Evolutionary conservation across 176 grass and related monocot species (phyloP), one percentile per base, ranked within the genome.

Genomic region (Aegilops bicornis): DNA sequence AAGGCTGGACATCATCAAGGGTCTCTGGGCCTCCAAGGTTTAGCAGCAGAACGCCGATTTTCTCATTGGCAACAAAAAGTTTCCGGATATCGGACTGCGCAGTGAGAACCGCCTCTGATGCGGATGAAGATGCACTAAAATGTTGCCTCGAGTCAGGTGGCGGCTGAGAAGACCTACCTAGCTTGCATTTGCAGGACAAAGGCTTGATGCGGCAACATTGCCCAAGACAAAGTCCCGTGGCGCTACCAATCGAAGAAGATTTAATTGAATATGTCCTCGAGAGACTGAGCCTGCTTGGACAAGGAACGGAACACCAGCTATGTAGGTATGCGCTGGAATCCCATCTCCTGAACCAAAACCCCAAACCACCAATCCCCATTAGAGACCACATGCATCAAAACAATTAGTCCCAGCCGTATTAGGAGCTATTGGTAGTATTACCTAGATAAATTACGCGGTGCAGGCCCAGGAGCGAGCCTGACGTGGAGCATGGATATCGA

Each of bases 1-100:
- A 99, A 52, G 94, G 97, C 69, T 96, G 97, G 69, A 99, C 94
- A 86, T 99, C 97, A 50, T 99, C 94, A 52, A 96, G 94, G 64
- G 94, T 99, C 83, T 98, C 97, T 69, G 97, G 97, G 13, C 97
- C 97, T 76, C 97, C 97, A 32, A 99, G 92, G 94, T 99, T 99
- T 32, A 99, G 85, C 86, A 99, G 82, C 84, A 99, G 91, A 50
- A 99, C 97, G 65, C 94, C 97, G 4, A 99, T 87, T 88, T 89
- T 93, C 79, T 96, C 92, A 70, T 99, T 93, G 30, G 76, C 88
- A 86, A 94, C 78, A 64, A 96, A 58, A 86, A 92, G 79, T 60
- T 88, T 85, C 37, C 74, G 88, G 6, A 88, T 64, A 86, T 86
- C 73, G 25, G 90, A 85, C 67, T 91, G 78, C 31, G 93, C 92